A percentile compares a stretch with the other conserved stretches of the same genome.
phyloP scores from a whole-genome alignment of 768 basidiomycete species.

The Tephrocybe sp. region DNA sequence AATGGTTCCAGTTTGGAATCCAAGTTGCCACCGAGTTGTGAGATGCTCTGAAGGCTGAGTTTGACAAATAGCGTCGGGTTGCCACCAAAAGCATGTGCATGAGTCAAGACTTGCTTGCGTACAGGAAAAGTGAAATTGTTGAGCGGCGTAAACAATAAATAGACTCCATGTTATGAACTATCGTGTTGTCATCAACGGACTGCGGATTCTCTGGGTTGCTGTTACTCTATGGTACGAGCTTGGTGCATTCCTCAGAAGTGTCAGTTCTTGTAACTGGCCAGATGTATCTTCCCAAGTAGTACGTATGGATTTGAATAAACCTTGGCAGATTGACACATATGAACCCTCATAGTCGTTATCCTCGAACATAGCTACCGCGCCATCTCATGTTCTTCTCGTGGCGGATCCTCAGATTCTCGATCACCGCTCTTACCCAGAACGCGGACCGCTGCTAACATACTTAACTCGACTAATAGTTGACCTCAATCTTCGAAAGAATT shows the following conservation, averaged over 20 bases:
- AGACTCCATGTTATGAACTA: conserved; percentile 28
- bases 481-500: conserved; percentile 81
- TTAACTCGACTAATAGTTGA: conserved; percentile 70
- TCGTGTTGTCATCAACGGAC: conserved; percentile 24
- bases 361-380: background rate
- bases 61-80: too few species aligned
- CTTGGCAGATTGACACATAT: background rate
- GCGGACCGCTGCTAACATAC: conserved; percentile 50
- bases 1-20: too few species aligned
- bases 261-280: conserved; percentile 60
- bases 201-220: conserved; percentile 61
- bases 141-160: too few species aligned
- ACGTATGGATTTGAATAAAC: conserved; percentile 10
- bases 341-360: background rate
- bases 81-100: too few species aligned
- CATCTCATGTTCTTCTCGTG: conserved; percentile 67
- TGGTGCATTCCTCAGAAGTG: conserved; percentile 48
- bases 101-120: too few species aligned
- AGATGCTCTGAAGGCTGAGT: too few species aligned
- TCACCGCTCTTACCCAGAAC: conserved; percentile 66
- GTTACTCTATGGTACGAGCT: conserved; percentile 71
- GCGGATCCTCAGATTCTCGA: conserved; percentile 90
- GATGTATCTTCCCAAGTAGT: conserved; percentile 33
- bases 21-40: too few species aligned
- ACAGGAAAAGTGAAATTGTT: too few species aligned